phyloP scores from a whole-genome alignment of 2,329 filamentous ascomycete species.

The Xylaria hypoxylon region DNA sequence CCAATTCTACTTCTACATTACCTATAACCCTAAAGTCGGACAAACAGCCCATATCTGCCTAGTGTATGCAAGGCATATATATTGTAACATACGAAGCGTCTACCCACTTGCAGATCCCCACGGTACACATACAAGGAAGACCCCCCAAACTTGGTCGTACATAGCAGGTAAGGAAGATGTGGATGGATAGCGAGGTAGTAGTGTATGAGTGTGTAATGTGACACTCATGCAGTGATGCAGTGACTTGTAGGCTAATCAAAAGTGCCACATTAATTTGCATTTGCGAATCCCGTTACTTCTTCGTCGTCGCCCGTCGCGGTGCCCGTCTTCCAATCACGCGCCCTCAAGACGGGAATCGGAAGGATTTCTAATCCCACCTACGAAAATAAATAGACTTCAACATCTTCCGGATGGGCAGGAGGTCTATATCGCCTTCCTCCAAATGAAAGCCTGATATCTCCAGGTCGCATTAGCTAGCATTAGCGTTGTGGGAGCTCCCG shows the following conservation, averaged over 20 bases:
- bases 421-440: constrained; percentile 11
- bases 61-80: constrained; percentile 17
- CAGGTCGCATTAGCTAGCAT: constrained; percentile 34
- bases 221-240: constrained; percentile 21
- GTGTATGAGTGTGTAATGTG: constrained; percentile 11
- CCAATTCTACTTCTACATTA: constrained; percentile 1
- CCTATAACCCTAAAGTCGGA: neutral
- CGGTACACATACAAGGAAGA: constrained; percentile 15
- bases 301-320: constrained; percentile 30
- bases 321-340: constrained; percentile 33
- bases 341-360: constrained; percentile 14
- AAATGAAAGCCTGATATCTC: constrained; percentile 24
- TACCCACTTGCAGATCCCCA: constrained; percentile 20
- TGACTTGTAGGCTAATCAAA: constrained; percentile 32
- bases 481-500: constrained; percentile 22
- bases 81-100: constrained; percentile 14
- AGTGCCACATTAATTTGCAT: constrained; percentile 30
- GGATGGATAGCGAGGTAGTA: constrained; percentile 12
- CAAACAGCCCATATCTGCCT: constrained; percentile 20
- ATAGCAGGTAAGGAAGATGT: constrained; percentile 9
- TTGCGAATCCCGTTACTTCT: constrained; percentile 31
- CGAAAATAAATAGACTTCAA: constrained; percentile 32
- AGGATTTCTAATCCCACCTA: constrained; percentile 23
- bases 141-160: constrained; percentile 14
- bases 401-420: constrained; percentile 35